Base-by-base conservation (phyloP, 2,329 filamentous ascomycete genomes). In the Calcarisporium arbuscula region DNA sequence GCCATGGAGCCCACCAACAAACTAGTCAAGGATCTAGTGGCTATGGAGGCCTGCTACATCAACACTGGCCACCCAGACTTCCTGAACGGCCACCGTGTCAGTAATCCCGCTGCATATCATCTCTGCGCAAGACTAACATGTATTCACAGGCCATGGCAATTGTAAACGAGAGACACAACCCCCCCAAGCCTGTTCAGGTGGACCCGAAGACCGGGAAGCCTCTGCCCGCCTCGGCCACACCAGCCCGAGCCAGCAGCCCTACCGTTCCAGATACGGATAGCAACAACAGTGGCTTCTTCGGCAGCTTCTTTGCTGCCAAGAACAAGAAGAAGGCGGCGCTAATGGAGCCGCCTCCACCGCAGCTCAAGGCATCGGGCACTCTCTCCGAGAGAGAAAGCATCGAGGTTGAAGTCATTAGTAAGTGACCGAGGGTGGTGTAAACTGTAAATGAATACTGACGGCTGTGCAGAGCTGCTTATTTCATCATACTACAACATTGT, bases 281-380 rank as follows among this genome's bases (percentile, higher is more conserved):
- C 19, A 62, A 60, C 41, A 85, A 85, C 55, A 68, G 74, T 40
- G 88, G 90, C 23, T 98, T 98, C 74, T 98, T 98, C 52, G 92
- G 92, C 49, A 94, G 86, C 54, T 98, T 98, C 76, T 98, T 95
- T 57, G 87, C 92, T 9, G 89, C 86, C 56, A 98, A 96, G 77
- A 98, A 96, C 70, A 98, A 96, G 80, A 98, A 98, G 77, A 96
- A 95, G 82, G 94, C 94, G 67, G 92, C 92, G n/a, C 89, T 90
- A 30, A 98, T 98, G 92, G 92, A 98, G 60, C 73, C 92, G 11
- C 92, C 92, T 25, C 92, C 92, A 43, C 78, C 92, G 19, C 90
- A 80, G 27, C 77, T 98, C 38, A 98, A 95, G 70, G 92, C 92
- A 21, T 94, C 87, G 4, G 90, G 92, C 27, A 94, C 82, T 18